Evolutionary conservation across 345 rosid genomes (phyloP), one percentile per base, ranked within the genome.

Genomic region (Cardamine chenopodiifolia): DNA sequence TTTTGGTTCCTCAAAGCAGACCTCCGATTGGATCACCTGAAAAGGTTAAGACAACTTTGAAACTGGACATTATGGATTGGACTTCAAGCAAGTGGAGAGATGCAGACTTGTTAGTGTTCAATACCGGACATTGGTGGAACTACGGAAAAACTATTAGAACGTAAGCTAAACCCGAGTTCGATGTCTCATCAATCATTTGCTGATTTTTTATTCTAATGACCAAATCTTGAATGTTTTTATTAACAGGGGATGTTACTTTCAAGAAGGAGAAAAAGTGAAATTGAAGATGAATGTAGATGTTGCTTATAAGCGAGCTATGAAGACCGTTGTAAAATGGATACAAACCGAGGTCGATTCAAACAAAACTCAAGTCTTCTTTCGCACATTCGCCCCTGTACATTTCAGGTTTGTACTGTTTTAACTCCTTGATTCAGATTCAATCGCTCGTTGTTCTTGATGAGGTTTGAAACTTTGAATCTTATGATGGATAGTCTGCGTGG

Each of bases 61-160:
- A 85, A 80, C 79, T 92, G 39, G 97, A 92, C 58, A 71, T 22
- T 6, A 56, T 96, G 85, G 95, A 86, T 55, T 90, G 92, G 94
- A 80, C 82, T 73, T 83, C 85, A 17, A 37, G 19, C 13, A 75
- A 70, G 67, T 96, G 99, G 98, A 82, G 29, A 73, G 86, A 79
- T 71, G 97, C 97, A 1, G 96, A 92, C 63, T 78, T 89, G 34
- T 79, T 92, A 64, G 72, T 96, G 31, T 73, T 96, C 61, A 96
- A 96, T 79, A 80, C 96, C 0, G 99, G 97, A 20, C 98, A 92
- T 73, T 95, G 99, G 99, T 92, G 97, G 99, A 87, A 82, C 77
- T 34, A 83, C 14, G 89, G 82, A 70, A 92, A 96, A 83, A 92
- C 98, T 20, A 68, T 85, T 26, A 84, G 84, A 72, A 67, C 32